phyloP scores from a whole-genome alignment of 208 protist genomes.

The Leishmania tarentolae region DNA sequence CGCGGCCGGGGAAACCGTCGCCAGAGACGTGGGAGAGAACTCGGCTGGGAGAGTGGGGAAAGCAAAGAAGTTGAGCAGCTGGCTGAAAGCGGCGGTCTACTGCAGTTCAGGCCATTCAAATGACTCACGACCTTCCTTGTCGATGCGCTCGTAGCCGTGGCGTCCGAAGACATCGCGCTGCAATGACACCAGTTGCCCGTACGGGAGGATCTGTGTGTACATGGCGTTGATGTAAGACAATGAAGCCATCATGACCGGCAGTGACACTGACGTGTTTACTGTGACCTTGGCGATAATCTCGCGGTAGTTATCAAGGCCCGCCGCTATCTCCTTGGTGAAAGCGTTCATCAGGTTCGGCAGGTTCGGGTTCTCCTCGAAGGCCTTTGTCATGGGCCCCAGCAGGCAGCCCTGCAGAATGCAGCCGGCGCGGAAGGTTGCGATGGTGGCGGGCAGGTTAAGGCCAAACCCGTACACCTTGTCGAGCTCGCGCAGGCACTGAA shows the following conservation, averaged over 20 bases:
- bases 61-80: background rate
- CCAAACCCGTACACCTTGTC: conserved; percentile 90
- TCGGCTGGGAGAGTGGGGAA: background rate
- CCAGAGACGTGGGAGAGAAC: background rate
- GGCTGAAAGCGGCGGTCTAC: conserved; percentile 25
- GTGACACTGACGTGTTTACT: conserved; percentile 50
- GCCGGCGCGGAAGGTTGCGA: conserved; percentile 90
- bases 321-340: conserved; percentile 82
- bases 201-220: conserved; percentile 73
- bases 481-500: conserved; percentile 89
- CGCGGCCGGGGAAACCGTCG: background rate
- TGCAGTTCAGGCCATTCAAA: conserved; percentile 87
- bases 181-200: conserved; percentile 91
- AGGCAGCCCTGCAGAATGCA: conserved; percentile 92
- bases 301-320: conserved; percentile 72
- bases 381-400: conserved; percentile 86
- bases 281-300: conserved; percentile 60
- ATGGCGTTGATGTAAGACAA: conserved; percentile 88
- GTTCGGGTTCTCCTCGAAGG: conserved; percentile 87
- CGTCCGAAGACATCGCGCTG: conserved; percentile 92
- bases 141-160: conserved; percentile 89
- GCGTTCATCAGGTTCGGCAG: conserved; percentile 87
- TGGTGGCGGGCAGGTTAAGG: conserved; percentile 87
- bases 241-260: conserved; percentile 80
- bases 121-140: conserved; percentile 81